A percentile compares a stretch with the other conserved stretches of the same genome.
Conservation (phyloP, 306 rosid genomes). For the Heteromeles arbutifolia region DNA sequence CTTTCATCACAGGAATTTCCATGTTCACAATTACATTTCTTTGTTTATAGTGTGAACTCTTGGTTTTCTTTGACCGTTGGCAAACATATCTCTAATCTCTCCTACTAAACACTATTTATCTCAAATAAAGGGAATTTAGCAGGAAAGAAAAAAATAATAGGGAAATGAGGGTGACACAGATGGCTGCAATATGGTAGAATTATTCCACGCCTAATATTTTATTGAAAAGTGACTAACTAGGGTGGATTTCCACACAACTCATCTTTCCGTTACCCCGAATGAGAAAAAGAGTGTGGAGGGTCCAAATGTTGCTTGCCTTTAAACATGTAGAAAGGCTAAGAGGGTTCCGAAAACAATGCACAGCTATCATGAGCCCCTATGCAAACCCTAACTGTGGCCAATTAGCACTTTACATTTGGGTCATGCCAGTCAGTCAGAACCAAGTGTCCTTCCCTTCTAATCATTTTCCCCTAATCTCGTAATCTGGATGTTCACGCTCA, state of each 20-base stretch:
- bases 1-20: too few relatives aligned
- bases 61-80: too few relatives aligned
- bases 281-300: slow-evolving; percentile 12
- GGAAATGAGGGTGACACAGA: background rate
- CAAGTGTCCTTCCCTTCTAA: background rate
- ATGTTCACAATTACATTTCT: too few relatives aligned
- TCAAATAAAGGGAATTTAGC: background rate
- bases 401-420: background rate
- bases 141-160: background rate
- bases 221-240: background rate
- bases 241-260: slow-evolving; percentile 13
- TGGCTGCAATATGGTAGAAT: slow-evolving; percentile 19
- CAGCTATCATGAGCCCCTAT: slow-evolving; percentile 31
- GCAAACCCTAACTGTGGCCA: background rate
- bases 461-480: background rate
- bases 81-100: background rate
- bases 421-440: background rate
- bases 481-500: background rate
- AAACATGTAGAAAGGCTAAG: slow-evolving; percentile 16
- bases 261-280: background rate
- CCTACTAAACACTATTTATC: background rate
- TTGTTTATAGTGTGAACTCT: too few relatives aligned
- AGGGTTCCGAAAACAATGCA: slow-evolving; percentile 22
- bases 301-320: slow-evolving; percentile 14
- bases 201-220: background rate